Percentiles rank a stretch among this genome's conserved stretches.
These are phyloP conservation scores for Francoa sonchifolia DNA, from an alignment of 441 rosid genomes.

Conservation along the genomic window DNA sequence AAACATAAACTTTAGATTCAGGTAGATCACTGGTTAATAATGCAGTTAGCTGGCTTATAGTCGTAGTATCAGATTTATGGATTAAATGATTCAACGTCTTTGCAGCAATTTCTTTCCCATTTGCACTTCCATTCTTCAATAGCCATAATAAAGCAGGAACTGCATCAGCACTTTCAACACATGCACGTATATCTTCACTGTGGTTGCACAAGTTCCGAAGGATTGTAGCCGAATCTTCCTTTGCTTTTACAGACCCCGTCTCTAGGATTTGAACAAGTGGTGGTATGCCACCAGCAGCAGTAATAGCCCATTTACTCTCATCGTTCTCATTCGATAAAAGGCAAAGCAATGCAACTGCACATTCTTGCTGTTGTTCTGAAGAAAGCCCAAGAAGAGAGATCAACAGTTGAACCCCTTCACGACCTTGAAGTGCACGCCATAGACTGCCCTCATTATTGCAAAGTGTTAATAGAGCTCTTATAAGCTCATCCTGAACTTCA, in stretches of 20 bases:
- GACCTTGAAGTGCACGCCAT: constrained; percentile 97
- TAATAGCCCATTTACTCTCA: constrained; percentile 99
- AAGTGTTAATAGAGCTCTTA: constrained; percentile 73
- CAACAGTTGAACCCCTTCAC: constrained; percentile 93
- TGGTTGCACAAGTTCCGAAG: constrained; percentile 96
- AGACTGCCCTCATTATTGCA: constrained; percentile 81
- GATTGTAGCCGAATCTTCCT: constrained; percentile 97
- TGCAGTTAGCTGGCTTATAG: constrained; percentile 98
- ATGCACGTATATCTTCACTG: constrained; percentile 99
- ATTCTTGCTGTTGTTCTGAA: constrained; percentile 98
- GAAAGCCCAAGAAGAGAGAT: constrained; percentile 99
- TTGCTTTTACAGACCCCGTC: constrained; percentile 95
- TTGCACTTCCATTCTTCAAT: constrained; percentile 88
- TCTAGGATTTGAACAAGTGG: constrained; percentile 98
- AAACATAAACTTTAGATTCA: constrained; percentile 86
- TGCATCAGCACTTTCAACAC: constrained; percentile 99
- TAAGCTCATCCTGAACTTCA: constrained; percentile 96
- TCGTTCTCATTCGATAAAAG: constrained; percentile 92
- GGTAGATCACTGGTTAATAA: constrained; percentile 89
- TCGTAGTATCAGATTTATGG: constrained; percentile 94
- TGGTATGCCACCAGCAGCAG: constrained; percentile 99
- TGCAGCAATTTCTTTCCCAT: constrained; percentile 97
- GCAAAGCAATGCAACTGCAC: constrained; percentile 95
- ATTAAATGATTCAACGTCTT: constrained; percentile 94
- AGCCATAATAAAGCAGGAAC: constrained; percentile 99